These are phyloP conservation scores for Millerozyma acaciae DNA, from an alignment of 805 yeast genomes.

Conservation along the genomic window DNA sequence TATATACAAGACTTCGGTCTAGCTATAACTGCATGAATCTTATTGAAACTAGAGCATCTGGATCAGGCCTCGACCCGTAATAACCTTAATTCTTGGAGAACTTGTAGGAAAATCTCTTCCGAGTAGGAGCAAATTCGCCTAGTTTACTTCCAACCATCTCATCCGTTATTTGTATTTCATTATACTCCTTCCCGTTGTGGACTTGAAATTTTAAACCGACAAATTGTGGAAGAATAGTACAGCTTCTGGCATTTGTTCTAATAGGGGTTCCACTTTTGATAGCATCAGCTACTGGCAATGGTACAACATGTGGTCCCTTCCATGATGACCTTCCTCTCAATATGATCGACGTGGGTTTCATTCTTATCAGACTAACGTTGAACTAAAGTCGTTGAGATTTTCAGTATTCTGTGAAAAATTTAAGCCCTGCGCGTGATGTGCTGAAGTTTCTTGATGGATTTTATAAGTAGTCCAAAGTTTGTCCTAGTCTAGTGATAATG, in stretches of 20 bases:
- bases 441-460: neutral
- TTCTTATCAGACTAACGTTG: conserved; percentile 7
- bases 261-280: conserved; percentile 76
- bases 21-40: too few relatives aligned
- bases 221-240: conserved; percentile 93
- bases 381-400: neutral
- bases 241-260: conserved; percentile 92
- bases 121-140: conserved; percentile 93
- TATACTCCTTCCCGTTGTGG: conserved; percentile 94
- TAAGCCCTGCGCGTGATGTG: neutral
- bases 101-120: conserved; percentile 82
- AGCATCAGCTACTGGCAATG: conserved; percentile 89
- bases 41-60: too few relatives aligned
- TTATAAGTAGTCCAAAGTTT: neutral
- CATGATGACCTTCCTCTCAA: conserved; percentile 36
- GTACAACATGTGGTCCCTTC: conserved; percentile 88
- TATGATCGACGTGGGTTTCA: conserved; percentile 32
- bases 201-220: conserved; percentile 93
- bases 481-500: conserved; percentile 29
- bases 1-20: conserved; percentile 2
- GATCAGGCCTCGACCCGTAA: too few relatives aligned
- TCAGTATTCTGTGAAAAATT: neutral
- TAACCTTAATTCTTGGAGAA: conserved; percentile 58
- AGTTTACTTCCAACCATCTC: conserved; percentile 96
- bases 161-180: conserved; percentile 79